phyloP scores from a whole-genome alignment of 2,329 filamentous ascomycete genomes.

The Alternaria sp. region DNA sequence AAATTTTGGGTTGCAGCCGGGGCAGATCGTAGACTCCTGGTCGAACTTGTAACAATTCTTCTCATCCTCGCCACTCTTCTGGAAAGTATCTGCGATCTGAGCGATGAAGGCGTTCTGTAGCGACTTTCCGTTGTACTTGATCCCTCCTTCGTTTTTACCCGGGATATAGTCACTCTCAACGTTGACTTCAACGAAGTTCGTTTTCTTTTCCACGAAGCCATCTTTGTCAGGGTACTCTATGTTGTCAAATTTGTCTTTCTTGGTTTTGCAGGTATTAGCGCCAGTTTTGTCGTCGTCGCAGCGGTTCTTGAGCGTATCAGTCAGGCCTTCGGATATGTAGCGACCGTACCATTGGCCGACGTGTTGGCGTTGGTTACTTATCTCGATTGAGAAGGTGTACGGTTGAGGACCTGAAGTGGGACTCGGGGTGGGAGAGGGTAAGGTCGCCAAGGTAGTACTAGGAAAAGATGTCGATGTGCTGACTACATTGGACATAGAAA shows the following conservation, averaged over 20 bases:
- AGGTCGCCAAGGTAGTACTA: neutral
- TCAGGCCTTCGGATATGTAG: neutral
- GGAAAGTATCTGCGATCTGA: slow-evolving; percentile 5
- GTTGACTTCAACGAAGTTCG: neutral
- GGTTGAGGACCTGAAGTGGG: neutral
- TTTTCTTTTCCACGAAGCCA: neutral
- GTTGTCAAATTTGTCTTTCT: neutral
- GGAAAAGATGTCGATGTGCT: neutral
- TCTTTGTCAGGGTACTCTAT: neutral
- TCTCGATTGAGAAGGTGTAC: slow-evolving; percentile 4
- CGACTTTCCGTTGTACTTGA: neutral
- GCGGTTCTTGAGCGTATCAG: neutral
- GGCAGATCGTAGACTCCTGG: neutral
- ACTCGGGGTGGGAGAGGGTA: neutral
- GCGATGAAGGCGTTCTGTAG: slow-evolving; percentile 1
- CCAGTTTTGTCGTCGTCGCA: neutral
- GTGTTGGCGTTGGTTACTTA: slow-evolving; percentile 8
- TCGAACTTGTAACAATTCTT: slow-evolving; percentile 10
- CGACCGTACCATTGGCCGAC: slow-evolving; percentile 5
- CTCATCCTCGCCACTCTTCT: neutral
- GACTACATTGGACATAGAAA: neutral
- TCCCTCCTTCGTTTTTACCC: neutral
- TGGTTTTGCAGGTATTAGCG: neutral
- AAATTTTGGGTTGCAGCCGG: neutral
- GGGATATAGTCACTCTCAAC: neutral